Base-by-base conservation (phyloP, 495 filamentous ascomycete genomes). In the Penicillium bialowiezense region DNA sequence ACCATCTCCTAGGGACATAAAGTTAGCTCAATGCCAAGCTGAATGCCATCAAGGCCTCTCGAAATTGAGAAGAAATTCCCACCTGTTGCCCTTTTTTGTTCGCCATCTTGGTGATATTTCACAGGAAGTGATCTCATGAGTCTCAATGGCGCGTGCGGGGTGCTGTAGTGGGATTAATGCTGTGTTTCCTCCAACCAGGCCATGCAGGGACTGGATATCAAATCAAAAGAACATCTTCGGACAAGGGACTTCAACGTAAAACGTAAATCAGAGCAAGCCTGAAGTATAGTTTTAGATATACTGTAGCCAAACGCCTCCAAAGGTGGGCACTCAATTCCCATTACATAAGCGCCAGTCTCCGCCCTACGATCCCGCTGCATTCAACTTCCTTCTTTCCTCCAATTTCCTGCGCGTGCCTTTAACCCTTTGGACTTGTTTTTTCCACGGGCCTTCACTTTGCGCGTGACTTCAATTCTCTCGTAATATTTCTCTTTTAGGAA, bases 1-100 rank as follows among this genome's bases (percentile, higher is more conserved):
- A 96, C 89, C 93, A 98, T 98, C 82, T 98, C 92, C 91, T 97
- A 64, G 38, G 8, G 17, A 44, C n/a, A n/a, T 34, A 45, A 26
- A 9, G 50, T 69, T 31, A 72, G 54, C 39, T 53, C 23, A 20
- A 31, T 19, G 14, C 14, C 24, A 12, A 38, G n/a, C 3, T 45
- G 4, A 8, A 26, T 26, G 23, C 8, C 23, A 26, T 26, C 23
- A 8, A 8, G 8, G 4, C 3, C 3, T 26, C 3, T 8, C 4
- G 8, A 3, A 26, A 26, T 8, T 26, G 23, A 26, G 23, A 3
- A 8, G 1, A 18, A 36, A n/a, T n/a, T n/a, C 32, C 24, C 68
- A 90, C 88, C 84, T 91, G 87, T 49, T 85, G 81, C 52, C 78
- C 76, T 68, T 89, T 90, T 70, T 86, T 91, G 59, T 79, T 65